A percentile compares a stretch with the other conserved stretches of the same genome.
Conservation (phyloP, 73 alveolate genomes). For the Paramecium pentaurelia region DNA sequence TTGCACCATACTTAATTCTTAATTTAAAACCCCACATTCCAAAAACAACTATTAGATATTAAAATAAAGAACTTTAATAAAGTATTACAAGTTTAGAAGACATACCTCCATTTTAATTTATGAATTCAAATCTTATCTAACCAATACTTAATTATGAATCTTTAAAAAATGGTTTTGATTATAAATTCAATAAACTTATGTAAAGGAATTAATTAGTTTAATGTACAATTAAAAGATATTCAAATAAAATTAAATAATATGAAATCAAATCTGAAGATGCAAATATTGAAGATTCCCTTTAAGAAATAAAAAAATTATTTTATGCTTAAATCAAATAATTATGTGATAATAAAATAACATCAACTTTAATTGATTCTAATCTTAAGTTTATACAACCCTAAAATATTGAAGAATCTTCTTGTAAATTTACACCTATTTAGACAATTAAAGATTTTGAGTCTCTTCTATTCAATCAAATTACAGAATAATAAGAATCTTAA, state of each 20-base stretch:
- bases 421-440: background rate
- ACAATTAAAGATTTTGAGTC: background rate
- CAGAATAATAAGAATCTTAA: background rate
- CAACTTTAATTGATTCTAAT: background rate
- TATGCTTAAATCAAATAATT: background rate
- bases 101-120: background rate
- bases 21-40: background rate
- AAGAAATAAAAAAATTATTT: background rate
- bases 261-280: background rate
- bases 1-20: background rate
- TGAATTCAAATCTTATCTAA: conserved; percentile 4
- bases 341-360: background rate
- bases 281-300: background rate
- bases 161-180: background rate
- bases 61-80: background rate
- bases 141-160: conserved; percentile 4
- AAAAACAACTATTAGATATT: background rate
- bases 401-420: background rate
- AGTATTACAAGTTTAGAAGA: conserved; percentile 3
- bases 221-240: conserved; percentile 2
- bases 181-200: background rate
- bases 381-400: background rate
- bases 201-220: background rate
- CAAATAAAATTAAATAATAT: background rate
- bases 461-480: background rate